phyloP scores from a whole-genome alignment of 805 yeast species.

The Metschnikowia sp. region DNA sequence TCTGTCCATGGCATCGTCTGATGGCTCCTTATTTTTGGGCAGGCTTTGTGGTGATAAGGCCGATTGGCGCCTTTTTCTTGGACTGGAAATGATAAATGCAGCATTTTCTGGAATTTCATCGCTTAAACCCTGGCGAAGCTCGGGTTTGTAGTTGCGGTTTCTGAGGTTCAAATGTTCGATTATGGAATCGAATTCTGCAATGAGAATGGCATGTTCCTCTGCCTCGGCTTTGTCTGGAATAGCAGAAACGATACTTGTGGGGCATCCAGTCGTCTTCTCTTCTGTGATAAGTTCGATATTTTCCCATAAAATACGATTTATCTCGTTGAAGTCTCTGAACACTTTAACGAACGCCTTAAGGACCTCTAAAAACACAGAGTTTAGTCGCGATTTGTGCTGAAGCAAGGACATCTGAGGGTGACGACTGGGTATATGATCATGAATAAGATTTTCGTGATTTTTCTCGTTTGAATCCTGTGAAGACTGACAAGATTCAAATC shows the following conservation, averaged over 20 bases:
- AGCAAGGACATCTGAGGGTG: constrained; percentile 30
- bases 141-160: constrained; percentile 10
- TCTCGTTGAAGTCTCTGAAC: constrained; percentile 30
- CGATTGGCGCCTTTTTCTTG: constrained; percentile 10
- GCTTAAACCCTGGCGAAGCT: constrained; percentile 4
- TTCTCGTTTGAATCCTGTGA: too few relatives aligned
- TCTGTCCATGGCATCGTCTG: constrained; percentile 17
- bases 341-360: constrained; percentile 29
- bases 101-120: constrained; percentile 6
- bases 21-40: background rate
- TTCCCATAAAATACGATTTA: constrained; percentile 26
- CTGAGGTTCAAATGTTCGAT: constrained; percentile 20
- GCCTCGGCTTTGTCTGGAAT: constrained; percentile 33
- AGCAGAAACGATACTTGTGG: constrained; percentile 16
- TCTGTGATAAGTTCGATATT: constrained; percentile 28
- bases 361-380: constrained; percentile 34
- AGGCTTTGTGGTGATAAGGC: background rate
- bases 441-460: background rate
- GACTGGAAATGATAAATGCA: constrained; percentile 20
- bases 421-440: constrained; percentile 23
- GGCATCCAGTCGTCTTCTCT: constrained; percentile 12
- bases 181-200: constrained; percentile 30
- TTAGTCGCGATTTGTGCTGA: constrained; percentile 29
- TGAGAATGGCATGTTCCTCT: constrained; percentile 26
- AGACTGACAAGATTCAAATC: background rate